Base-by-base conservation (phyloP, 2,329 filamentous ascomycete species). In the Thielaviopsis punctulata region DNA sequence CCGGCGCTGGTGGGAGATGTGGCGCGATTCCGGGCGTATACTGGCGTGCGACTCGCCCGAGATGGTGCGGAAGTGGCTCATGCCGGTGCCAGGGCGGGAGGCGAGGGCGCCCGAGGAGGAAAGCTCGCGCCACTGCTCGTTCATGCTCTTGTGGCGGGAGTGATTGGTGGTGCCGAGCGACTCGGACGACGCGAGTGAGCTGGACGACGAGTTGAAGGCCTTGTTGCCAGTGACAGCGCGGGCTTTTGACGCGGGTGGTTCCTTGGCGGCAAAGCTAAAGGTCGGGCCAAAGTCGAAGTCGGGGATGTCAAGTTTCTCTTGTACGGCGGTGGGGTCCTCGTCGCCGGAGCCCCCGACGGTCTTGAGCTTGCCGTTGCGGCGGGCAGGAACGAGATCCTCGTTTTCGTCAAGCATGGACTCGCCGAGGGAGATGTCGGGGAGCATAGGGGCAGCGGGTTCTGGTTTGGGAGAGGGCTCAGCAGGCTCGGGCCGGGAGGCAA, bases 281-380 rank as follows among this genome's bases (percentile, higher is more conserved):
- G 89, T 95, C 5, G 82, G 86, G 0, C 90, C 90, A 66, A 95
- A 95, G 63, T 95, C 82, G 56, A 95, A 77, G 4, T 74, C 68
- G 1, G 86, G 86, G 55, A 94, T 79, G 53, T 78, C 73, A 22
- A 76, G 70, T 13, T 69, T 62, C 0, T 62, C 48, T 49, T 55
- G 55, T 43, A 21, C 19, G 22, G 46, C 18, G 24, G 45, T 18
- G 53, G 55, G 41, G 56, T 54, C 52, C 43, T 50, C 24, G 43
- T 59, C 60, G 1, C 69, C 66, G 3, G 61, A 60, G n/a, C 70
- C 70, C 3, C 86, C 88, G 10, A 89, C 80, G 1, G 84, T 87
- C 62, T 83, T 88, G 62, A 90, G 70, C 6, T 89, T 80, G 48
- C 89, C 89, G 57, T 84, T 83, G 56, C 45, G 44, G 24, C 52